Evolutionary conservation across 371 early-diverging fungal genomes (phyloP), one percentile per base, ranked within the genome.

Genomic region (Agmasoma carcini): DNA sequence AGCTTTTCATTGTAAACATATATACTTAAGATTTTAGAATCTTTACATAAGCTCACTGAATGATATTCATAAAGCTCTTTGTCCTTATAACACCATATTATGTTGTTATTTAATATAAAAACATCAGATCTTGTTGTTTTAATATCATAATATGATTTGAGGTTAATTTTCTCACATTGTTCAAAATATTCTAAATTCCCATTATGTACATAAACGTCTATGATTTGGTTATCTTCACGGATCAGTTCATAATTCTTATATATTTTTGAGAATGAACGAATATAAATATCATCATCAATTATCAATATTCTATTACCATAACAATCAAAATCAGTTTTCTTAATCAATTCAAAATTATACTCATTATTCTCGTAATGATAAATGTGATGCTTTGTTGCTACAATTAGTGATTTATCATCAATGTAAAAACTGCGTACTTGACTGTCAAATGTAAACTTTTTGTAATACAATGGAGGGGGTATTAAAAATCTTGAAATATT

Each of bases 391-490:
- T 15, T 7, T 12, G 7, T 26, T 11, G 7, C 31, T 29, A 49
- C 25, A 25, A 29, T 7, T 14, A 49, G 7, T 7, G 34, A 6
- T 6, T 17, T 17, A 12, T 29, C 26, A 33, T 14, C 7, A 14
- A n/a, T 7, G 7, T 6, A 38, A 38, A 49, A 49, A 33, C n/a
- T 11, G 49, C 17, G n/a, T 11, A 29, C 20, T 15, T 38, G 39
- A 49, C 25, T 20, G 11, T 38, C 26, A 38, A 49, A 9, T 31
- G 49, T 25, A 19, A 49, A 7, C 26, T 49, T 38, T 20, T 49
- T 49, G 30, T 49, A 49, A 49, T 49, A 49, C 6, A 49, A 38
- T n/a, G 49, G 49, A 33, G 49, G 49, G 7, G 49, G 49, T 6
- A 49, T 49, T 7, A 49, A 7, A 7, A 26, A 9, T 33, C 17